These are phyloP conservation scores for Carex kokanica DNA, from an alignment of 176 grass and related monocot genomes.

Conservation along the genomic window DNA sequence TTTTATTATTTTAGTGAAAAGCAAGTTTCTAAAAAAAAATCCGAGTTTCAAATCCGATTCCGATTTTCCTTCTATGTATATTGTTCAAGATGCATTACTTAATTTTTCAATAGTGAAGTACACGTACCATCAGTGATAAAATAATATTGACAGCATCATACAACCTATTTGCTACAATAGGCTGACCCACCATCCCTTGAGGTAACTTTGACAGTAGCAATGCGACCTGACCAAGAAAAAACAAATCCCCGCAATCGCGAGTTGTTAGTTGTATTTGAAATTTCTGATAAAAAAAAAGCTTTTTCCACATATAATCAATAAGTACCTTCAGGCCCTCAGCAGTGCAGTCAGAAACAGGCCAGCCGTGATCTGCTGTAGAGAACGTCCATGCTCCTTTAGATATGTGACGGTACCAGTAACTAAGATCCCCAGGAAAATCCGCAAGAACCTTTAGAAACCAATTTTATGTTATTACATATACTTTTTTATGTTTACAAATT, in stretches of 20 bases:
- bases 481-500: conserved; percentile 7
- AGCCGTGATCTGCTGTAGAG: conserved; percentile 83
- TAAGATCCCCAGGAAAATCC: conserved; percentile 71
- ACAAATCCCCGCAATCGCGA: not conserved
- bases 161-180: conserved; percentile 51
- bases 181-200: conserved; percentile 64
- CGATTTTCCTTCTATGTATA: too few relatives aligned
- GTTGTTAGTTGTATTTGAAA: not conserved
- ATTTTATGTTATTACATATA: conserved; percentile 11
- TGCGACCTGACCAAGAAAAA: conserved; percentile 46
- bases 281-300: not conserved
- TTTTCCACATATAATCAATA: not conserved
- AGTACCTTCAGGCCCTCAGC: conserved; percentile 83
- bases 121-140: conserved; percentile 80
- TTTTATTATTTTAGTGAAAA: too few relatives aligned
- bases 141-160: conserved; percentile 91
- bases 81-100: too few relatives aligned
- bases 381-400: conserved; percentile 99
- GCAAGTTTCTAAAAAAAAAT: too few relatives aligned
- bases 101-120: not conserved
- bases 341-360: conserved; percentile 96
- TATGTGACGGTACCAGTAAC: conserved; percentile 83
- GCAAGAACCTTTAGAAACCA: conserved; percentile 58
- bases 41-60: too few relatives aligned
- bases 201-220: conserved; percentile 83